A percentile compares a stretch with the other conserved stretches of the same genome.
phyloP scores from a whole-genome alignment of 129 eudicot genomes.

The Chrysanthemum lavandulifolium region DNA sequence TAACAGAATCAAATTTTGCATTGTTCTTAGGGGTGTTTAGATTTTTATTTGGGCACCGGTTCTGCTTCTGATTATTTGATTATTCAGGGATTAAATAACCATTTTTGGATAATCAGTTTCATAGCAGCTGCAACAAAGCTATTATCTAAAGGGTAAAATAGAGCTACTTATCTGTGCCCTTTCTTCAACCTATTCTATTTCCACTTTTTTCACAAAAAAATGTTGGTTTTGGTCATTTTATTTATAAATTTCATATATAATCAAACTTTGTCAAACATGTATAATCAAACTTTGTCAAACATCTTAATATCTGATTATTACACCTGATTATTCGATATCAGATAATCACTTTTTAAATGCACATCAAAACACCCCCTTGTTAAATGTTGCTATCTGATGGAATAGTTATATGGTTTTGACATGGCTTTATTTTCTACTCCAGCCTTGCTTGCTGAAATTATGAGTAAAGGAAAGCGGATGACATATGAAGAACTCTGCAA shows the following conservation, averaged over 20 bases:
- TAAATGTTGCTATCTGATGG: background rate
- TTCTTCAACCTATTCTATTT: background rate
- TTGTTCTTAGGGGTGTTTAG: background rate
- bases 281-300: background rate
- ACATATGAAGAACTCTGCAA: constrained; percentile 78
- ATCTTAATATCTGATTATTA: background rate
- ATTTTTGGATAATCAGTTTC: no score
- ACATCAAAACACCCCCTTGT: background rate
- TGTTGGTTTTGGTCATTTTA: background rate
- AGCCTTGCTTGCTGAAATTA: constrained; percentile 89
- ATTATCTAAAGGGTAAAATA: background rate
- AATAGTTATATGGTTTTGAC: background rate
- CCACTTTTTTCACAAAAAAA: background rate
- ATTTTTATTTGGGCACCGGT: background rate
- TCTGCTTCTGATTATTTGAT: background rate
- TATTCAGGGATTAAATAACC: no score
- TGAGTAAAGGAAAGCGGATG: constrained; percentile 88
- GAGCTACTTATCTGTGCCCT: no score
- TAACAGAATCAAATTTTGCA: background rate
- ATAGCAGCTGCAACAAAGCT: no score
- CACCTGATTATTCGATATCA: background rate
- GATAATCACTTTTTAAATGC: background rate
- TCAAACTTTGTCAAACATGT: background rate
- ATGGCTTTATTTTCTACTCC: background rate
- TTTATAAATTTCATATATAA: background rate